Evolutionary conservation across 2,329 filamentous ascomycete genomes (phyloP).

Genomic region (Nothomitra cinnamomea): DNA sequence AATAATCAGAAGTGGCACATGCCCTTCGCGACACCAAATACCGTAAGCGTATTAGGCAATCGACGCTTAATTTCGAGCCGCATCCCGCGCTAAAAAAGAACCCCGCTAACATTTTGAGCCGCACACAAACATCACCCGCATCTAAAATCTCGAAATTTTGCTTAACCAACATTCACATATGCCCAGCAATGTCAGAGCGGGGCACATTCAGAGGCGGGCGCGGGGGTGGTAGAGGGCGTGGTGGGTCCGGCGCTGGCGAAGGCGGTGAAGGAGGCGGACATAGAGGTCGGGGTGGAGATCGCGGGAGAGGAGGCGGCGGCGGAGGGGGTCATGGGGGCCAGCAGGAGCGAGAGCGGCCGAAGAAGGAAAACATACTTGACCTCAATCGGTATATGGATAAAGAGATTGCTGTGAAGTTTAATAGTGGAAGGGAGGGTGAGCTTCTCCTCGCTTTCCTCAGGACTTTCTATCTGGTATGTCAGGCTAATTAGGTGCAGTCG

Average conservation of each 20-base stretch:
- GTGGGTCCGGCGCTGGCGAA: slow-evolving; percentile 29
- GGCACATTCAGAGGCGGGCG: slow-evolving; percentile 31
- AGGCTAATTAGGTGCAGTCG: slow-evolving; percentile 36
- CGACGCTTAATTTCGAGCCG: too few relatives aligned
- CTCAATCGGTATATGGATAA: slow-evolving; percentile 95
- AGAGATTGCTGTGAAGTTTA: slow-evolving; percentile 89
- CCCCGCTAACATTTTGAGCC: too few relatives aligned
- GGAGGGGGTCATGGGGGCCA: slow-evolving; percentile 30
- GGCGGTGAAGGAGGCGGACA: slow-evolving; percentile 26
- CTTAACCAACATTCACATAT: background rate
- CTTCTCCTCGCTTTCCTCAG: background rate
- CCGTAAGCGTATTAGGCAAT: too few relatives aligned
- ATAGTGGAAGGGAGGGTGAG: slow-evolving; percentile 76
- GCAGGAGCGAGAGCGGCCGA: slow-evolving; percentile 38
- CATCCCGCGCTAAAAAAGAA: too few relatives aligned
- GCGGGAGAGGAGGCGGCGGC: slow-evolving; percentile 27
- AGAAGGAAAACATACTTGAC: slow-evolving; percentile 98
- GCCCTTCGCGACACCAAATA: too few relatives aligned
- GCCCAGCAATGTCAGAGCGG: slow-evolving; percentile 34
- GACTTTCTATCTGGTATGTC: background rate
- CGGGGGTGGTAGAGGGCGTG: slow-evolving; percentile 22
- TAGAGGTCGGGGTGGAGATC: slow-evolving; percentile 31
- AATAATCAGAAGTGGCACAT: too few relatives aligned
- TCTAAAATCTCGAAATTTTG: too few relatives aligned
- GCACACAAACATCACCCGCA: too few relatives aligned